Base-by-base conservation (phyloP, 345 rosid genomes). In the Moricandia moricandioides region DNA sequence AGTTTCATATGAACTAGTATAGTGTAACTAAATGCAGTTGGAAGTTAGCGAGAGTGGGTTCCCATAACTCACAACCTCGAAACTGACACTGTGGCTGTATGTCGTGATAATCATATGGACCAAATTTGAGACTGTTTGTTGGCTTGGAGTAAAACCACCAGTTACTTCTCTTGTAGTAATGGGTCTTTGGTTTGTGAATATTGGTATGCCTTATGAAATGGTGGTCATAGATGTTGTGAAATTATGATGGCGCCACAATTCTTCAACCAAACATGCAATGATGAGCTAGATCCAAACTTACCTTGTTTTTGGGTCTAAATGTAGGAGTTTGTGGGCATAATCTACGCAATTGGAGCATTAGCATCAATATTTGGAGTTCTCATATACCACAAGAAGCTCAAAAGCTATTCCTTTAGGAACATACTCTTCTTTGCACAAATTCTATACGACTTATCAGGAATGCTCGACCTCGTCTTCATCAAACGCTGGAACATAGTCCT, bases 331-430 rank as follows among this genome's bases (percentile, higher is more conserved):
- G 83, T 91, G 12, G 96, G 97, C 31, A 6, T 83, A 12, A 84
- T 89, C 55, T 84, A 85, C 18, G 93, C 96, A 13, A 56, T 89
- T 0, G 96, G 96, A 35, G 91, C 97, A 8, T 56, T 87, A 54
- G 96, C 97, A 67, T 91, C 97, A 10, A 89, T 89, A 58, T 75
- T 74, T 21, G 96, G 97, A 18, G 93, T 91, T 65, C 71, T 89
- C 47, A 82, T 91, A 80, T 91, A 91, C 71, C 91, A 91, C 74
- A 89, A 91, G 84, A 76, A 63, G 57, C 84, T 91, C 8, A 91
- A 88, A 73, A 52, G 85, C 80, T 67, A 78, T 35, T 85, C 90
- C n/a, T 91, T 89, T 77, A 78, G 93, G 68, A 85, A 65, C 62
- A 62, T 86, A 14, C 83, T 91, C 26, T 85, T 89, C 71, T 84